Conservation (phyloP, 1,284 basidiomycete species). For the Naganishia liquefaciens region DNA sequence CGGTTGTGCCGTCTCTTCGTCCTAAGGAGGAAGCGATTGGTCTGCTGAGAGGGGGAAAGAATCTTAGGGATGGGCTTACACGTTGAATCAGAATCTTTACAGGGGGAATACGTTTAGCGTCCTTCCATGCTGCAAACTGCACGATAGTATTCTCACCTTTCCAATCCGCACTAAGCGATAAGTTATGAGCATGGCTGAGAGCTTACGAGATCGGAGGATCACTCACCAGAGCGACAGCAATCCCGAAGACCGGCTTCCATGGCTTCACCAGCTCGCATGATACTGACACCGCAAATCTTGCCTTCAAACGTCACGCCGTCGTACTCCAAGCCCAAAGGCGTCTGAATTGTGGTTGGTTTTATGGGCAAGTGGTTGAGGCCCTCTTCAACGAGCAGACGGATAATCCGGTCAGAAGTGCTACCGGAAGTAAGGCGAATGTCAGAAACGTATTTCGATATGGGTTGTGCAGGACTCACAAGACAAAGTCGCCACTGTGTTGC, state of each 20-base stretch:
- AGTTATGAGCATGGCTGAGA: background rate
- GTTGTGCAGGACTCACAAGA: conserved; percentile 64
- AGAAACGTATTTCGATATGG: background rate
- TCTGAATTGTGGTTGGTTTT: conserved; percentile 68
- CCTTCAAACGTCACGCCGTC: conserved; percentile 89
- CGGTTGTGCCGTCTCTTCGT: conserved; percentile 85
- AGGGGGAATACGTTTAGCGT: background rate
- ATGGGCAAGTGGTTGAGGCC: conserved; percentile 96
- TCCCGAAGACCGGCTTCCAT: conserved; percentile 94
- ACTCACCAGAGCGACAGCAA: conserved; percentile 65
- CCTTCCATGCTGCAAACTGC: background rate
- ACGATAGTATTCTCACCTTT: conserved; percentile 43
- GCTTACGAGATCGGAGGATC: background rate
- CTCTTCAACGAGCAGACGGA: conserved; percentile 63
- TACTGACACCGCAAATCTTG: conserved; percentile 91
- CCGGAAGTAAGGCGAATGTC: conserved; percentile 29
- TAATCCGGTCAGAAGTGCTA: conserved; percentile 66
- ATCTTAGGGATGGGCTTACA: conserved; percentile 56
- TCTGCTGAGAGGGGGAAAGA: background rate
- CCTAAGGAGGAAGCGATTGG: conserved; percentile 58
- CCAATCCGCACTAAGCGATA: conserved; percentile 50
- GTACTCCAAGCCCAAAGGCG: conserved; percentile 70
- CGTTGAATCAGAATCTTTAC: conserved; percentile 84
- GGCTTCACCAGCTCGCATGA: conserved; percentile 85
- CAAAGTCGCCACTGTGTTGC: conserved; percentile 79